Evolutionary conservation across 768 basidiomycete species (phyloP), one percentile per base, ranked within the genome.

Genomic region (Holtermannia corniformis): DNA sequence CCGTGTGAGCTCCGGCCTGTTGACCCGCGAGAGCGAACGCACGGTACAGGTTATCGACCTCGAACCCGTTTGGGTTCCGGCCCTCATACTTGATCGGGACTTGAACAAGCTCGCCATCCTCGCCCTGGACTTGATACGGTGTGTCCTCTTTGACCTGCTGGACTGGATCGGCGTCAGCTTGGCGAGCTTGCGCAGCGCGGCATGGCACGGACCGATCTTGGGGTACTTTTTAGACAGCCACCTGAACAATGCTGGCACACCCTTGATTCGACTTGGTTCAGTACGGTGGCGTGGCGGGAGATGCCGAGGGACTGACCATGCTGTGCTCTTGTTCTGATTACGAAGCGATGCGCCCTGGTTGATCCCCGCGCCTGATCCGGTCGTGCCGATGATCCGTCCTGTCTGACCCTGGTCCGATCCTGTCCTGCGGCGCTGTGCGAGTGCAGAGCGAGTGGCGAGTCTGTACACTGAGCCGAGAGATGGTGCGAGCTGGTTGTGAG

Each of bases 161-260:
- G 13, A 74, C 57, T 57, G 49, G 14, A 47, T 10, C 14, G 5
- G 46, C 24, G 5, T 13, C 22, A 43, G 49, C 32, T 19, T 13
- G 32, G 5, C 21, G 37, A 2, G 20, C 3, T 23, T 40, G 5
- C 28, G 54, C 23, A 60, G 12, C 1, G 10, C 19, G 23, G 50
- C 3, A 2, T 1, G 44, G 16, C 47, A 77, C 83, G 50, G 54
- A 87, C 90, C 83, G 65, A 93, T 96, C 79, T 89, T 96, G 48
- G 93, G 91, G 72, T 99, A 99, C 74, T 96, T 96, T 78, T 86
- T 92, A 72, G 90, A 95, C 54, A 97, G 79, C 92, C 93, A 99
- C 69, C 93, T 83, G 76, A 97, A 97, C 58, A 96, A 80, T 44
- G 93, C 93, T 55, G 92, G 92, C 57, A 96, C 92, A 82, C 92